Percentiles rank a stretch among this genome's conserved stretches.
Conservation (phyloP, 805 yeast genomes). For the Zygosaccharomyces pseudorouxii region DNA sequence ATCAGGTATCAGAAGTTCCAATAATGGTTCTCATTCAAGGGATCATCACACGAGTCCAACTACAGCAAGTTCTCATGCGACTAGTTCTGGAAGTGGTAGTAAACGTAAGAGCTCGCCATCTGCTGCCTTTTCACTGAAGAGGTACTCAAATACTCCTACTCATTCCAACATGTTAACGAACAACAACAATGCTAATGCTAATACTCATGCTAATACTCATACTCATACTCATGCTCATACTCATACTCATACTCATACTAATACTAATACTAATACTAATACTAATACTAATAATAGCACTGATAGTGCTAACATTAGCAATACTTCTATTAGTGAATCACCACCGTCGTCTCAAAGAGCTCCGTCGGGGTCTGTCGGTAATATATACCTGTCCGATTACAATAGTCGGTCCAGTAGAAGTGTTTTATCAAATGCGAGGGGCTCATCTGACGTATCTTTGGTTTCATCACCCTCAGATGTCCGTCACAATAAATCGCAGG, state of each 20-base stretch:
- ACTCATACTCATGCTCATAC: background rate
- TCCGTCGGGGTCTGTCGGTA: background rate
- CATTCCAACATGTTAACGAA: background rate
- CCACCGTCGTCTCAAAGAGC: background rate
- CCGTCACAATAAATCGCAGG: slow-evolving; percentile 3
- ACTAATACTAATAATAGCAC: background rate
- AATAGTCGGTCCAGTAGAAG: slow-evolving; percentile 11
- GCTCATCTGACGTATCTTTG: slow-evolving; percentile 1
- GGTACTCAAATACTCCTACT: slow-evolving; percentile 8
- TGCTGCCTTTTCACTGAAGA: slow-evolving; percentile 10
- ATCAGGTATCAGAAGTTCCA: slow-evolving; percentile 1
- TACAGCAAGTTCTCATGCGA: slow-evolving; percentile 1
- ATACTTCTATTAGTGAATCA: background rate
- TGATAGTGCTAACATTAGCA: background rate
- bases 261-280: background rate
- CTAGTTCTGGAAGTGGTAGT: slow-evolving; percentile 2
- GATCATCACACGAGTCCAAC: slow-evolving; percentile 6
- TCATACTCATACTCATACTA: background rate
- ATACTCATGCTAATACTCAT: background rate
- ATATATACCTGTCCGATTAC: slow-evolving; percentile 1
- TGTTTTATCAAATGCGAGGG: slow-evolving; percentile 3
- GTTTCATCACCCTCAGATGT: background rate
- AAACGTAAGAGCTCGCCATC: slow-evolving; percentile 13
- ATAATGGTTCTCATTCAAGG: background rate
- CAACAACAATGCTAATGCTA: background rate